These are phyloP conservation scores for Solanum appendiculatum DNA, from an alignment of 257 asterid species.

Conservation along the genomic window DNA sequence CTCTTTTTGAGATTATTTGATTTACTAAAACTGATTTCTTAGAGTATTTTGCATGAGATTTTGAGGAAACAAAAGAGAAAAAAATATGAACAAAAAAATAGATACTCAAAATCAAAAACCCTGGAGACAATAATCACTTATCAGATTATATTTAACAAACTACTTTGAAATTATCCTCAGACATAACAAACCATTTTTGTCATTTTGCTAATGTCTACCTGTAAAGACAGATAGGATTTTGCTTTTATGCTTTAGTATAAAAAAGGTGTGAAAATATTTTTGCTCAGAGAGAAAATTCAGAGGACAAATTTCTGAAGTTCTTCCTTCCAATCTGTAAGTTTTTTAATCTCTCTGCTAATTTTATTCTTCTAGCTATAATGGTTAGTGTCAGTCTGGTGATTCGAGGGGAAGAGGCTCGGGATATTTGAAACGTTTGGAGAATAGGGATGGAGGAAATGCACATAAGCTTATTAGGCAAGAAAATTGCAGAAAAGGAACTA, in stretches of 20 bases:
- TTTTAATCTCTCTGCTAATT: background rate
- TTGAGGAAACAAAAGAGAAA: background rate
- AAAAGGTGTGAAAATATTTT: background rate
- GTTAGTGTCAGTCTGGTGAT: conserved; percentile 29
- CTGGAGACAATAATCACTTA: background rate
- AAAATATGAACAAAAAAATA: too few relatives aligned
- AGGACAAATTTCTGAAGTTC: background rate
- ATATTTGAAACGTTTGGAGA: conserved; percentile 15
- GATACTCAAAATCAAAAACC: background rate
- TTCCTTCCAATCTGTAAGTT: background rate
- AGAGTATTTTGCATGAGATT: background rate
- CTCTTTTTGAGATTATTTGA: background rate
- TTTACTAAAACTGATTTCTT: background rate
- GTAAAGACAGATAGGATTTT: background rate
- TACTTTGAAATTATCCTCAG: background rate
- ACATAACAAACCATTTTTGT: background rate
- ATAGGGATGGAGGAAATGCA: conserved; percentile 28
- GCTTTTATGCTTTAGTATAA: background rate
- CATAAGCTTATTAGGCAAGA: conserved; percentile 46
- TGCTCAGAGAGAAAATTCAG: background rate
- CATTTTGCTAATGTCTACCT: background rate
- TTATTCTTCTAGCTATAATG: background rate
- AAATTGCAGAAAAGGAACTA: conserved; percentile 30
- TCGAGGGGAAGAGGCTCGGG: conserved; percentile 2
- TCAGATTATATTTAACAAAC: background rate